Conservation (phyloP, 2,329 filamentous ascomycete genomes). For the Grosmannia clavigera region DNA sequence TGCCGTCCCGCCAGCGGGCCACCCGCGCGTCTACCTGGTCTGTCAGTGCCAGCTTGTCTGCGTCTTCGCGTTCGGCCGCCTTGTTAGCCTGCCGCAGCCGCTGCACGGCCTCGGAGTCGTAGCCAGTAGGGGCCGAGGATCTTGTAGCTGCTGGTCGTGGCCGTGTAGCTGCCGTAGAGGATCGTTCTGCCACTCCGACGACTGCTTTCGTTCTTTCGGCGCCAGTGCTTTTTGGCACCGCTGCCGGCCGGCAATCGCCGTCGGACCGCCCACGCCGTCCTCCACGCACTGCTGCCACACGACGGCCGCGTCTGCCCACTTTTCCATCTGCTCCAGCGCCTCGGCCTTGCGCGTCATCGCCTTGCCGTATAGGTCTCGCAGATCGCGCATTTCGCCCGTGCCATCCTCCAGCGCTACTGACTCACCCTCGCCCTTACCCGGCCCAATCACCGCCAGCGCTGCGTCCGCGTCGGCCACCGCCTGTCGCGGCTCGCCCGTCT, state of each 20-base stretch:
- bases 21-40: slow-evolving; percentile 77
- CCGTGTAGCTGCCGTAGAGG: neutral
- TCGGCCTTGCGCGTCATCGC: slow-evolving; percentile 91
- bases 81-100: slow-evolving; percentile 73
- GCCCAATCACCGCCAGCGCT: slow-evolving; percentile 68
- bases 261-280: slow-evolving; percentile 71
- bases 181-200: neutral
- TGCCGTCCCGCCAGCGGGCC: slow-evolving; percentile 74
- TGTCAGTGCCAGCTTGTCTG: slow-evolving; percentile 81
- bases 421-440: slow-evolving; percentile 67
- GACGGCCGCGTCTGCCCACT: slow-evolving; percentile 70
- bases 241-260: slow-evolving; percentile 73
- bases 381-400: slow-evolving; percentile 59
- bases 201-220: slow-evolving; percentile 40
- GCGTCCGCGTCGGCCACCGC: slow-evolving; percentile 76
- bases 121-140: neutral
- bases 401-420: slow-evolving; percentile 54
- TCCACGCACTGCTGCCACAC: slow-evolving; percentile 79
- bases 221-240: slow-evolving; percentile 79
- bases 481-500: slow-evolving; percentile 82
- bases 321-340: slow-evolving; percentile 88
- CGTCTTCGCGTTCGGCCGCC: slow-evolving; percentile 74
- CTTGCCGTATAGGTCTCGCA: slow-evolving; percentile 90
- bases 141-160: neutral
- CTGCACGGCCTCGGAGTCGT: slow-evolving; percentile 61